Percentiles rank a stretch among this genome's conserved stretches.
Conservation (phyloP, 164 flowering plant genomes). For the Liriodendron chinense region DNA sequence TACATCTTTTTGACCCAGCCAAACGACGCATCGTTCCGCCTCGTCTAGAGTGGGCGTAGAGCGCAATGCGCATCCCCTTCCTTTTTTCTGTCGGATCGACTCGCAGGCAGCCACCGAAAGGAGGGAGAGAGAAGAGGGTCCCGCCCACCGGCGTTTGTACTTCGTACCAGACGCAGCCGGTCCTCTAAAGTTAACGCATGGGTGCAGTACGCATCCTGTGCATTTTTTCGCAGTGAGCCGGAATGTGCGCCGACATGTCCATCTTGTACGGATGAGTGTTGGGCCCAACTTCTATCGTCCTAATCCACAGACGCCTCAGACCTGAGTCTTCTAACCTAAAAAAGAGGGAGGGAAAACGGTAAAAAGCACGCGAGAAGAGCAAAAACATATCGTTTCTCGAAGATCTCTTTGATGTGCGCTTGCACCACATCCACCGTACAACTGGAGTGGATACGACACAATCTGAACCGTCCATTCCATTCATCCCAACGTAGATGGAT, state of each 20-base stretch:
- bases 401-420: too few relatives aligned
- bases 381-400: too few relatives aligned
- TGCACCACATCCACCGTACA: too few relatives aligned
- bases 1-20: not conserved
- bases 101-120: not conserved
- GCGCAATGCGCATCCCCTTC: not conserved
- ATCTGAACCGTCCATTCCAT: too few relatives aligned
- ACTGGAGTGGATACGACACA: too few relatives aligned
- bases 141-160: not conserved
- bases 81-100: not conserved
- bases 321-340: too few relatives aligned
- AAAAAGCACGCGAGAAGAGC: too few relatives aligned
- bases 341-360: too few relatives aligned
- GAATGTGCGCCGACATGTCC: constrained; percentile 3
- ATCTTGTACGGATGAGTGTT: not conserved
- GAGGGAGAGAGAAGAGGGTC: not conserved
- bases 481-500: too few relatives aligned
- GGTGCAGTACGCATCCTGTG: not conserved
- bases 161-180: not conserved
- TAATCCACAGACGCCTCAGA: not conserved
- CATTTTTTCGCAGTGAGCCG: constrained; percentile 1
- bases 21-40: not conserved
- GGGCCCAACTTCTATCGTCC: constrained; percentile 1
- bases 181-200: not conserved
- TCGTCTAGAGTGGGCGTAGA: not conserved